Base-by-base conservation (phyloP, 2,329 filamentous ascomycete species). In the Achaetomium macrosporum region DNA sequence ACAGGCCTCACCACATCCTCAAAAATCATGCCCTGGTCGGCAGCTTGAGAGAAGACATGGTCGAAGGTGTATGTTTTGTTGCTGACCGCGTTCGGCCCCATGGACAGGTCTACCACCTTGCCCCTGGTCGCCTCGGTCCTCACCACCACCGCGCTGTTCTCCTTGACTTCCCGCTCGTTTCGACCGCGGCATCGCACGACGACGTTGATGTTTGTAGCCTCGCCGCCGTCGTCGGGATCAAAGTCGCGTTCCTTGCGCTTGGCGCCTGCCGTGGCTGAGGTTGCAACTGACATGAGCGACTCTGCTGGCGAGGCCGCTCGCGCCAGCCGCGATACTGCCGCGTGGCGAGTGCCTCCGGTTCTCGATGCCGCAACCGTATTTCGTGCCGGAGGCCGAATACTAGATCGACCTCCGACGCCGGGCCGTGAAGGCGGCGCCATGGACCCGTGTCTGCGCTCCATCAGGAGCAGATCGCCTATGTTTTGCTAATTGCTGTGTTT, bases 51-150 rank as follows among this genome's bases (percentile, higher is more conserved):
- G 65, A 96, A 99, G 59, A 97, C 93, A 66, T 92, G 93, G 71
- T 99, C 93, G 67, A 99, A 99, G 59, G 87, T 85, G 68, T 99
- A 99, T 0, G 89, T 88, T 73, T 97, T 97, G 73, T 99, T 96
- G 75, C 86, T 95, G 53, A 97, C 73, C 33, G 93, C 88, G 69
- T 85, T 95, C 0, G 91, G 85, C 1, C 92, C 93, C 89, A 97
- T 96, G 3, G 86, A 91, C 44, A 99, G 71, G 60, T 95, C 87
- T 25, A 99, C 83, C 37, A 78, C 81, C 64, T 87, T 90, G 42
- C 91, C 90, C 70, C 88, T 92, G 56, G 90, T 84, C n/a, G 89
- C 90, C 61, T 93, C 88, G 3, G 91, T 92, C 20, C 80, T 84
- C 10, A 99, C 83, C 1, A 97, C 91, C 1, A 97, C 90, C 37